Evolutionary conservation across 1,139 yeast genomes (phyloP).

Genomic region (Hansenula sp.): DNA sequence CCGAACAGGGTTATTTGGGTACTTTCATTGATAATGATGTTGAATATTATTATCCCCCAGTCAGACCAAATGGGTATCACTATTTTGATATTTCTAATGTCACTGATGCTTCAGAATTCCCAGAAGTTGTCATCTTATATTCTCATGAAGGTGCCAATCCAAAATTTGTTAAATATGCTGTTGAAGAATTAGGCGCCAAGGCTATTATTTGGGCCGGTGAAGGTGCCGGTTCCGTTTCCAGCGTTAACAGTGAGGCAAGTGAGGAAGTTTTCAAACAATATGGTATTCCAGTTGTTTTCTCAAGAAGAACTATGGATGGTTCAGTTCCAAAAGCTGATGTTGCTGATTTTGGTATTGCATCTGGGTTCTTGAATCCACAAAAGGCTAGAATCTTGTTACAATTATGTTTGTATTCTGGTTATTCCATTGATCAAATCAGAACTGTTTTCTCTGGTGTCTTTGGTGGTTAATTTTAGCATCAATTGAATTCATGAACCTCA

Average conservation of each 20-base stretch:
- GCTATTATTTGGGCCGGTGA: slow-evolving; percentile 53
- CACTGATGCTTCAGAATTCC: slow-evolving; percentile 25
- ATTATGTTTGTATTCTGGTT: slow-evolving; percentile 46
- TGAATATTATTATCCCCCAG: slow-evolving; percentile 29
- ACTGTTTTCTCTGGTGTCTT: slow-evolving; percentile 44
- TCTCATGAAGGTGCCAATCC: slow-evolving; percentile 50
- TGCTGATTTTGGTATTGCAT: slow-evolving; percentile 36
- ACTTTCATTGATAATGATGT: slow-evolving; percentile 51
- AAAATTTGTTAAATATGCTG: slow-evolving; percentile 33
- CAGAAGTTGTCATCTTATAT: slow-evolving; percentile 45
- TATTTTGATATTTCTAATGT: slow-evolving; percentile 20
- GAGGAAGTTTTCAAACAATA: slow-evolving; percentile 27
- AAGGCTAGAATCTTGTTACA: slow-evolving; percentile 51
- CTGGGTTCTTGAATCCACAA: slow-evolving; percentile 56
- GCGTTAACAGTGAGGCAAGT: slow-evolving; percentile 34
- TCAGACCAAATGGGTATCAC: slow-evolving; percentile 18
- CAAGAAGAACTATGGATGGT: slow-evolving; percentile 53
- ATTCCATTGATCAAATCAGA: slow-evolving; percentile 38
- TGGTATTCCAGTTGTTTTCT: slow-evolving; percentile 44
- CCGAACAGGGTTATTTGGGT: slow-evolving; percentile 55
- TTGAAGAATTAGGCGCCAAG: slow-evolving; percentile 33
- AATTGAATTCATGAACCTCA: too few relatives aligned
- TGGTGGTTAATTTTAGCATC: slow-evolving; percentile 39
- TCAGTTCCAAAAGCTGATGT: slow-evolving; percentile 33
- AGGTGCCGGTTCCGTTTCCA: slow-evolving; percentile 56